phyloP scores from a whole-genome alignment of 2,329 filamentous ascomycete genomes.

The Colletotrichum australisinense region DNA sequence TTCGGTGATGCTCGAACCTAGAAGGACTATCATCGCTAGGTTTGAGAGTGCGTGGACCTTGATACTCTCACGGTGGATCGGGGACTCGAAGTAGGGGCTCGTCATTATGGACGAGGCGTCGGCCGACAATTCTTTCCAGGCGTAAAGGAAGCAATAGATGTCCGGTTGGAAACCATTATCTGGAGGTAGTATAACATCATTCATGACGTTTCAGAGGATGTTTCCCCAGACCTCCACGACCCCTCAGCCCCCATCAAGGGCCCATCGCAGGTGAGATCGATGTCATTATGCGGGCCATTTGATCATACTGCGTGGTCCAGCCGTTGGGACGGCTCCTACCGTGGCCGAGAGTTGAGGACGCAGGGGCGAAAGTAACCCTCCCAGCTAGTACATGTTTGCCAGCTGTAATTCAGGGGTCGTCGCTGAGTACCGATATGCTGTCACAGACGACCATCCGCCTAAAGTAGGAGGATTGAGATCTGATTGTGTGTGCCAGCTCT shows the following conservation, averaged over 20 bases:
- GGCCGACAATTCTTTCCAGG: not conserved
- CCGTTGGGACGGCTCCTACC: conserved; percentile 9
- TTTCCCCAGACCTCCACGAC: conserved; percentile 7
- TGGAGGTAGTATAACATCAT: conserved; percentile 15
- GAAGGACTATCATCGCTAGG: not conserved
- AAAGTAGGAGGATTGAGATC: not conserved
- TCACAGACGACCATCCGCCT: conserved; percentile 13
- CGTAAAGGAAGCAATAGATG: not conserved
- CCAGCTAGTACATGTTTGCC: not conserved
- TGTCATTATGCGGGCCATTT: conserved; percentile 23
- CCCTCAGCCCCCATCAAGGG: conserved; percentile 1
- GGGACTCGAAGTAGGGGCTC: not conserved
- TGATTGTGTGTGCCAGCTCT: conserved; percentile 5
- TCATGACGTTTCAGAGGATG: conserved; percentile 24
- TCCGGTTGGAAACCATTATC: not conserved
- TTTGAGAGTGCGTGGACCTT: not conserved
- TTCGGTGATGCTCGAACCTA: not conserved
- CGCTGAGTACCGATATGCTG: conserved; percentile 15
- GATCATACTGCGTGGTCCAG: not conserved
- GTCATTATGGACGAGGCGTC: not conserved
- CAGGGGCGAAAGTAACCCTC: conserved; percentile 1
- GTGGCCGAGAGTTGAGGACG: conserved; percentile 10
- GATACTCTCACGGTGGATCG: not conserved
- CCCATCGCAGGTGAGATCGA: conserved; percentile 14
- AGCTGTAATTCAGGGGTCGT: conserved; percentile 7